Conservation (phyloP, 2,329 filamentous ascomycete genomes). For the Aureobasidium sp. region DNA sequence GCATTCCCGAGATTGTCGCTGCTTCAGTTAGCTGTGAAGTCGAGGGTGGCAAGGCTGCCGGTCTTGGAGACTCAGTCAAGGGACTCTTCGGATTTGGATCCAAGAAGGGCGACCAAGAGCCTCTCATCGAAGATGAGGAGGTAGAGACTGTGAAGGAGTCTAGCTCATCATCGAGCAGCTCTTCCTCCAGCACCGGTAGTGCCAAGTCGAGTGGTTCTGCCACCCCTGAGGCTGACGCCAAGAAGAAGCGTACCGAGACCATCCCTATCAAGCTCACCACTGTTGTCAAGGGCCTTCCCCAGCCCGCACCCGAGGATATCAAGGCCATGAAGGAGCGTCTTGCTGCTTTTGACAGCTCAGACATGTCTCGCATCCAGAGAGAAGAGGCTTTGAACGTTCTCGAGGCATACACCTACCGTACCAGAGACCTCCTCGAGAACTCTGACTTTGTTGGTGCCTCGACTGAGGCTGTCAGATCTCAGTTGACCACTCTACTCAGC, state of each 20-base stretch:
- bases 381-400: conserved; percentile 87
- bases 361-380: conserved; percentile 63
- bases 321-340: conserved; percentile 56
- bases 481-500: conserved; percentile 59
- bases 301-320: conserved; percentile 52
- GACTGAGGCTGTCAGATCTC: conserved; percentile 56
- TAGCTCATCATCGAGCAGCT: conserved; percentile 26
- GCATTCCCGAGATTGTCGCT: conserved; percentile 67
- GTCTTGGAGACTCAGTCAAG: conserved; percentile 88
- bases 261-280: conserved; percentile 43
- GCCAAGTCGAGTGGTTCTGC: conserved; percentile 31
- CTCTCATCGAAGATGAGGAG: conserved; percentile 50
- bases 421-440: conserved; percentile 72
- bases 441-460: conserved; percentile 64
- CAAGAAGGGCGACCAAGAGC: conserved; percentile 74
- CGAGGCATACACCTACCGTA: conserved; percentile 87
- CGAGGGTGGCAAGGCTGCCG: conserved; percentile 65
- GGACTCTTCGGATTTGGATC: conserved; percentile 91
- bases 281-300: conserved; percentile 40
- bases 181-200: conserved; percentile 39
- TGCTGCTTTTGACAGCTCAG: conserved; percentile 75
- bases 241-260: conserved; percentile 41
- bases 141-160: conserved; percentile 33
- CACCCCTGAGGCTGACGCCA: conserved; percentile 20
- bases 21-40: conserved; percentile 80